Evolutionary conservation across 805 yeast genomes (phyloP).

Genomic region (Schwanniomyces sp.): DNA sequence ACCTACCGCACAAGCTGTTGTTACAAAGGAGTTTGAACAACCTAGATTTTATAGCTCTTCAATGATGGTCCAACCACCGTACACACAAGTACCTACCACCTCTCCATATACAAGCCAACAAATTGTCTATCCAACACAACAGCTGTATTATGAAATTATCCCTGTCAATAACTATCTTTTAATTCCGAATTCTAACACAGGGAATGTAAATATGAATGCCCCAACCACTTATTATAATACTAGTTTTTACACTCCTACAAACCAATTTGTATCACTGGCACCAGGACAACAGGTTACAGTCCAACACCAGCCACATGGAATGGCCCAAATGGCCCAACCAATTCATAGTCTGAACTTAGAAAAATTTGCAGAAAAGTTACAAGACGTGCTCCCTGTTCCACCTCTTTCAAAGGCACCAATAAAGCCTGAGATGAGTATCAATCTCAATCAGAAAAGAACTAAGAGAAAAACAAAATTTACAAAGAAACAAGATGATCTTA

Average conservation of each 20-base stretch:
- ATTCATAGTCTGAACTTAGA: background rate
- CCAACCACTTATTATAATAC: constrained; percentile 4
- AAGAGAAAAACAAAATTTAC: constrained; percentile 70
- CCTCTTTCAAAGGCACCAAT: constrained; percentile 45
- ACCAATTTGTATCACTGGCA: constrained; percentile 5
- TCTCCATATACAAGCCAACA: constrained; percentile 5
- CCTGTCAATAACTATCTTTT: constrained; percentile 22
- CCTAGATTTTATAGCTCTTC: constrained; percentile 22
- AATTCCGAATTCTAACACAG: constrained; percentile 12
- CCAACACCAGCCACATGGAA: constrained; percentile 4
- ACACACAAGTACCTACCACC: constrained; percentile 10
- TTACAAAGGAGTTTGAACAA: constrained; percentile 9
- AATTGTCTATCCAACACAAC: constrained; percentile 11
- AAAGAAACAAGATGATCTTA: constrained; percentile 64
- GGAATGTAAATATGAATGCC: background rate
- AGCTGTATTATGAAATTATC: constrained; percentile 10
- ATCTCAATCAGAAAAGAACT: constrained; percentile 47
- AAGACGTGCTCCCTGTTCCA: constrained; percentile 44
- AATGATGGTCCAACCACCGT: constrained; percentile 22
- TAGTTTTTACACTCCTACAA: constrained; percentile 3
- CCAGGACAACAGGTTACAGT: constrained; percentile 7
- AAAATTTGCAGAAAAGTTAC: constrained; percentile 22
- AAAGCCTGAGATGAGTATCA: constrained; percentile 42
- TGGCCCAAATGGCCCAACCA: constrained; percentile 3
- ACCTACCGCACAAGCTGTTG: background rate